Conservation (phyloP, 139 green algal species). For the Chlorella sp. region DNA sequence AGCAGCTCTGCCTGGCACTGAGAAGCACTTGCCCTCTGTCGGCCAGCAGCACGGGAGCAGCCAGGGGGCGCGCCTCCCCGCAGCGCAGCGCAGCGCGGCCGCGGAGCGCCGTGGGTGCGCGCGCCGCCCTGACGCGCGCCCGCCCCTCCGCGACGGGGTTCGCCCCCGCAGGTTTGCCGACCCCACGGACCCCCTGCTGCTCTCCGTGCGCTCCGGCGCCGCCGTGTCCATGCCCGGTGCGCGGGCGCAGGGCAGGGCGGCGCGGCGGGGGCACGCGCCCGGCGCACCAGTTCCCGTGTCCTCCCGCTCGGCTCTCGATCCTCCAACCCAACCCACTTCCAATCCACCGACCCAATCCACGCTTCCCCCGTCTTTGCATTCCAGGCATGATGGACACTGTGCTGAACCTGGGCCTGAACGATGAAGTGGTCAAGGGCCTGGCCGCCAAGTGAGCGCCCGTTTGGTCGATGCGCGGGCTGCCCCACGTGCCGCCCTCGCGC, state of each 20-base stretch:
- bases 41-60: no score
- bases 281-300: neutral
- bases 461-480: no score
- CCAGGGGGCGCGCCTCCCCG: no score
- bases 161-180: no score
- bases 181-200: constrained; percentile 71
- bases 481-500: no score
- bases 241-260: neutral
- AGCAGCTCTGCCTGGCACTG: no score
- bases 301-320: no score
- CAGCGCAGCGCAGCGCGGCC: no score
- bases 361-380: constrained; percentile 47
- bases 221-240: constrained; percentile 56
- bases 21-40: no score
- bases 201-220: constrained; percentile 87
- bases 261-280: neutral
- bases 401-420: constrained; percentile 90
- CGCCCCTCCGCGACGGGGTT: no score
- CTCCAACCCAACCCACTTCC: neutral
- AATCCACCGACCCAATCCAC: neutral
- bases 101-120: no score
- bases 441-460: constrained; percentile 54
- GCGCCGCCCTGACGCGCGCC: no score
- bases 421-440: constrained; percentile 69
- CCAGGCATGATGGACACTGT: constrained; percentile 95